Conservation (phyloP, 495 filamentous ascomycete genomes). For the Annulohypoxylon moriforme region DNA sequence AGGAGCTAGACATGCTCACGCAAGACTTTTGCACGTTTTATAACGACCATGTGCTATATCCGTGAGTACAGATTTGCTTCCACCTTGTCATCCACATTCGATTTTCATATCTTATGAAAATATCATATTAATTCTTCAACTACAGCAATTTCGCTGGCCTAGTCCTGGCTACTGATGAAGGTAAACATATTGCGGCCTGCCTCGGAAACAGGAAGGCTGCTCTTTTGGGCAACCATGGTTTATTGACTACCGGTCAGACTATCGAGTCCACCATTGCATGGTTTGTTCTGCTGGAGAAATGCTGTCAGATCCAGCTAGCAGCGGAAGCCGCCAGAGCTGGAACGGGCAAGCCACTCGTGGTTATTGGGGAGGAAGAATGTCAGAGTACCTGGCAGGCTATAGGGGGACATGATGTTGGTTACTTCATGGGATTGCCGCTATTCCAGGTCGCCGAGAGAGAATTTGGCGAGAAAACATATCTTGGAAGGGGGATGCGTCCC, state of each 20-base stretch:
- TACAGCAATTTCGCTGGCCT: background rate
- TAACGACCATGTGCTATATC: background rate
- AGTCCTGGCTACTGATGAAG: background rate
- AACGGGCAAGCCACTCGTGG: background rate
- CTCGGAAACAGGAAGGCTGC: background rate
- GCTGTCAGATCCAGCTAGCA: background rate
- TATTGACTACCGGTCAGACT: background rate
- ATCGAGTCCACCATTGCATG: background rate
- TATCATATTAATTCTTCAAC: too few relatives aligned
- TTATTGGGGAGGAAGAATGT: background rate
- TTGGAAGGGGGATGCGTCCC: background rate
- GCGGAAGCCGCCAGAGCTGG: background rate
- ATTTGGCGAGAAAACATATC: background rate
- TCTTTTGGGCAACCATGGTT: background rate
- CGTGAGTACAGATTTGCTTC: background rate
- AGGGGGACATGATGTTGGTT: background rate
- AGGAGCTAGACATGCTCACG: background rate
- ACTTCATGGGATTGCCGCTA: background rate
- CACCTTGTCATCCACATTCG: too few relatives aligned
- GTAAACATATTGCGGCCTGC: background rate
- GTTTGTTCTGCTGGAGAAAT: background rate
- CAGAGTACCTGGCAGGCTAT: background rate
- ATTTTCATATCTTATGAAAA: too few relatives aligned
- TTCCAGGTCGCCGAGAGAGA: background rate
- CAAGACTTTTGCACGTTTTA: background rate